Base-by-base conservation (phyloP, 352 stramenopile species). In the Pythium monospermum region DNA sequence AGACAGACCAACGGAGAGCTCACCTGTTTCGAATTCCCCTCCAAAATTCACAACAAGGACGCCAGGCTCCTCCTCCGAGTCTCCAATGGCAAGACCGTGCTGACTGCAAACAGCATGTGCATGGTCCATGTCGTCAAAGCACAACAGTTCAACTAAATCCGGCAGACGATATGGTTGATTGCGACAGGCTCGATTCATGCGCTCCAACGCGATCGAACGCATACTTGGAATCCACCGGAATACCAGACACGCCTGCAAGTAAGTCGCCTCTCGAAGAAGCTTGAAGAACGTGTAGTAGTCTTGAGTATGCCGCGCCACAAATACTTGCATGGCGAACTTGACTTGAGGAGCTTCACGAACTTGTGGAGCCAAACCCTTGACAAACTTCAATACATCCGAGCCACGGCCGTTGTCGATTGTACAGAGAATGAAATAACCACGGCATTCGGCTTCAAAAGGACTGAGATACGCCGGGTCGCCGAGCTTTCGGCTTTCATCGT, bases 251-350 rank as follows among this genome's bases (percentile, higher is more conserved):
- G 83, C 73, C 54, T 95, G 84, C 47, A 95, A 58, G 33, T 88
- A 92, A 16, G 83, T 92, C 5, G 80, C 78, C 53, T 84, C 44
- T 0, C 69, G 77, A 18, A 95, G 59, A 22, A 94, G 64, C 31
- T 62, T 74, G 63, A 93, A 95, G 54, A 95, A 95, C 58, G 74
- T 58, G 49, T 75, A 82, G 49, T 94, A 95, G 54, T 95, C 77
- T 16, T 83, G 71, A 11, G 83, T 94, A 36, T 92, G 83, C 6
- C 84, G 84, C 30, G 84, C 81, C 19, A 92, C 83, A 53, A 95
- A 95, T 16, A 87, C 79, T 25, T 72, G 69, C 84, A 93, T 92
- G 4, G 84, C 84, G 38, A 95, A 95, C 52, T 92, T 83, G 23
- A 95, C 72, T 56, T 90, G 82, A n/a, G 65, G 49, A 11, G 72